Base-by-base conservation (phyloP, 257 asterid genomes). In the Lithospermum erythrorhizon region DNA sequence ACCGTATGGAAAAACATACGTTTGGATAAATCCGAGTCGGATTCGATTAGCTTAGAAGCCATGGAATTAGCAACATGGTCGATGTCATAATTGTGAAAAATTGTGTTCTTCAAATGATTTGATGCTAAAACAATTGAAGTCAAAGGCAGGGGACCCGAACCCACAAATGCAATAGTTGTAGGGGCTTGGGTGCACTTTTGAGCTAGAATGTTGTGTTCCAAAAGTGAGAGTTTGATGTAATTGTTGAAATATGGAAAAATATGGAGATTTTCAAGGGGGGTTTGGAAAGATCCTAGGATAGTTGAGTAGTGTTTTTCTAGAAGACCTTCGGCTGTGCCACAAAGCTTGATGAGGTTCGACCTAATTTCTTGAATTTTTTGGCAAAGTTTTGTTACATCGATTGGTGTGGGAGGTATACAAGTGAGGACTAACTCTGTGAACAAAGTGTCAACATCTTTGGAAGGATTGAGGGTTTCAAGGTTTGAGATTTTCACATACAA, bases 101-200 rank as follows among this genome's bases (percentile, higher is more conserved):
- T 53, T 13, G 96, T 15, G 10, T 68, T n/a, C 0, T 67, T 67
- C 32, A 90, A 79, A 70, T 90, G 96, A 62, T 73, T 29, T 11
- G 83, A 45, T 9, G 97, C 96, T 19, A 90, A 66, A 23, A 85
- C 95, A 56, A 90, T 78, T n/a, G 97, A 81, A 62, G 96, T 87
- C 16, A 90, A 78, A 2, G 97, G 96, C n/a, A 90, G 79, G 7
- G 97, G 97, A 21, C 96, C 96, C 10, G 96, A 87, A 22, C 97
- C 97, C 5, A 87, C 65, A 53, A 90, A 87, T 48, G 96, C 97
- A 11, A 87, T 18, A 2, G 72, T 74, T 9, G 23, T 16, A 0
- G 93, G 89, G 63, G 52, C 22, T 5, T 61, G 14, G 10, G 65
- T 54, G 65, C 25, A 48, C 75, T 86, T 83, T 22, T 63, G 76